These are phyloP conservation scores for Camillea tinctor DNA, from an alignment of 2,329 filamentous ascomycete species.

Conservation along the genomic window DNA sequence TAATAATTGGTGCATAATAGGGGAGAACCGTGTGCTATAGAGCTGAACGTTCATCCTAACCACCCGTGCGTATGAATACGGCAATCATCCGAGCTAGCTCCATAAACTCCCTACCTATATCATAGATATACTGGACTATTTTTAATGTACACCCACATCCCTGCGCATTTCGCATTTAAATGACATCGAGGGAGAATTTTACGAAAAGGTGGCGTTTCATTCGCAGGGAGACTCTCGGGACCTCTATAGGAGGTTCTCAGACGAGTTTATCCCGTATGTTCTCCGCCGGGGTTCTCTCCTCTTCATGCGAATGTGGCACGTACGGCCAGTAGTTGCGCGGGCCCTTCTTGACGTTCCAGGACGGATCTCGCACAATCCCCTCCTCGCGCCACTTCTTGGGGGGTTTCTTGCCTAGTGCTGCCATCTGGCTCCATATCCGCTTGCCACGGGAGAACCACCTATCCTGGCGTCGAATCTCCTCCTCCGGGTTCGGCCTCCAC, in stretches of 20 bases:
- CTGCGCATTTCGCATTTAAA: slow-evolving; percentile 4
- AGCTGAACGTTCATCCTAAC: neutral
- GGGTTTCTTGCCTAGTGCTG: slow-evolving; percentile 60
- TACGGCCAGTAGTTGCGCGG: slow-evolving; percentile 30
- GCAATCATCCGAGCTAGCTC: neutral
- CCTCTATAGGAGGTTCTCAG: slow-evolving; percentile 26
- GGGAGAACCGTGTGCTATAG: neutral
- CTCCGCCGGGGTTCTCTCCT: slow-evolving; percentile 21
- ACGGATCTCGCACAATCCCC: slow-evolving; percentile 47
- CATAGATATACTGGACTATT: neutral
- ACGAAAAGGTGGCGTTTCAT: neutral
- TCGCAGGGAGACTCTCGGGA: neutral
- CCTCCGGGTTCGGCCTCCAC: slow-evolving; percentile 61
- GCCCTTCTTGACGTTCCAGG: slow-evolving; percentile 37
- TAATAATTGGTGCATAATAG: neutral
- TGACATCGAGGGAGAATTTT: neutral
- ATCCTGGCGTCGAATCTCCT: slow-evolving; percentile 56
- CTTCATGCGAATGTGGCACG: slow-evolving; percentile 13
- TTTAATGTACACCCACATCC: too few species aligned
- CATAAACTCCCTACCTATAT: neutral
- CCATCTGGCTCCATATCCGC: slow-evolving; percentile 58
- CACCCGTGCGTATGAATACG: neutral
- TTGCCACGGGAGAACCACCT: slow-evolving; percentile 63
- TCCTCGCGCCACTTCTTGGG: slow-evolving; percentile 59
- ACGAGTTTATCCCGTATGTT: slow-evolving; percentile 29